Base-by-base conservation (phyloP, 345 rosid species). In the Gossypium longicalyx region DNA sequence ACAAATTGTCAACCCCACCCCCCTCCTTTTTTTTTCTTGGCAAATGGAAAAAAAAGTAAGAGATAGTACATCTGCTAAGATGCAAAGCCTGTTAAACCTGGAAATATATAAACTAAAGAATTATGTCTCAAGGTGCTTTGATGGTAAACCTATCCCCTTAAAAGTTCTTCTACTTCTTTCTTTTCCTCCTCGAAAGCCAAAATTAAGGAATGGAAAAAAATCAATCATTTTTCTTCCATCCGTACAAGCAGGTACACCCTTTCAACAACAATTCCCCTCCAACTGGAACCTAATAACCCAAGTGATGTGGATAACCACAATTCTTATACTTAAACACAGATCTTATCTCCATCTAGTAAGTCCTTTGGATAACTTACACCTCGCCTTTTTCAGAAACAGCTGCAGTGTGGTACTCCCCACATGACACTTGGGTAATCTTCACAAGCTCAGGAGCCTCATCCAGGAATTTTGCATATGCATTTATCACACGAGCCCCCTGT, bases 391-490 rank as follows among this genome's bases (percentile, higher is more conserved):
- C 97, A 72, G 97, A 91, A 77, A 95, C 81, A 76, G 93, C 98
- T 20, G 98, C 98, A 45, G 97, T 80, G 84, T 95, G 98, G 87
- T 93, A 88, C 89, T 95, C 97, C 70, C 99, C 99, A 53, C 98
- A 95, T 80, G 98, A 91, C 76, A 95, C 87, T 80, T 82, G 91
- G 78, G 76, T 77, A 72, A 95, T 87, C 94, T 93, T 91, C 89
- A 91, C 94, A 43, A 83, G 89, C 81, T 91, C 99, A 20, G 98
- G 97, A 74, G 99, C 92, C 84, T 95, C 98, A 68, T 93, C 99
- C 70, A 93, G 97, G 85, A 86, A 90, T 73, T 82, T 95, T 1
- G 97, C 98, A 82, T 86, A 95, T 72, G 90, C 88, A 82, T 77
- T 85, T 78, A 95, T 86, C 64, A 87, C 79, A 72, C 86, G 91